Evolutionary conservation across 73 alveolate species (phyloP).

Genomic region (Paramecium primaurelia): DNA sequence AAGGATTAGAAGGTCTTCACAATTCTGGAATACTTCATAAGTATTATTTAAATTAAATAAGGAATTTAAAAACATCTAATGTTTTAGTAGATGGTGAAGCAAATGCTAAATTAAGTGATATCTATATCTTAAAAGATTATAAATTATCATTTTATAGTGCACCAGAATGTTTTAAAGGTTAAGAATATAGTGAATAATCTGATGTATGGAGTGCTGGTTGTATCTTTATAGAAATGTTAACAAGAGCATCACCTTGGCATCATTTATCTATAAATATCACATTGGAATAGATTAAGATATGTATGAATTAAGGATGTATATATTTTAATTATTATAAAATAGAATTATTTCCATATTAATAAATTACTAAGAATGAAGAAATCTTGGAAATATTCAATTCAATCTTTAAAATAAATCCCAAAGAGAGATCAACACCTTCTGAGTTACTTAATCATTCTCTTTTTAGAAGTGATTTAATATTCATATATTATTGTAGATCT

Average conservation of each 20-base stretch:
- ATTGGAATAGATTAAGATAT: neutral
- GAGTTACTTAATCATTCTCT: neutral
- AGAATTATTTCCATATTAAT: neutral
- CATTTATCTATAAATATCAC: neutral
- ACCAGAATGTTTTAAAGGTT: neutral
- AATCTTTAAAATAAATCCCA: neutral
- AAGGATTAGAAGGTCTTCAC: neutral
- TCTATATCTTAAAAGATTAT: neutral
- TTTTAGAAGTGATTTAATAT: neutral
- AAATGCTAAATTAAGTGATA: conserved; percentile 15
- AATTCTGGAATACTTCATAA: neutral
- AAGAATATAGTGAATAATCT: neutral
- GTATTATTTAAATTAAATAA: neutral
- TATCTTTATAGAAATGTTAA: neutral
- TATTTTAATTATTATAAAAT: neutral
- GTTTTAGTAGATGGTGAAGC: conserved; percentile 42
- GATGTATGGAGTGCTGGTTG: conserved; percentile 51
- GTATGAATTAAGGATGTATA: neutral
- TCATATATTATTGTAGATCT: neutral
- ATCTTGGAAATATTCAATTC: neutral
- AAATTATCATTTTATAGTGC: conserved; percentile 3
- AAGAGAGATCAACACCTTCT: neutral
- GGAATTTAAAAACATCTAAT: conserved; percentile 25
- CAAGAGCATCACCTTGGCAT: neutral
- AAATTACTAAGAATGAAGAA: neutral